Evolutionary conservation across 441 rosid species (phyloP), one percentile per base, ranked within the genome.

Genomic region (Biscutella auriculata): DNA sequence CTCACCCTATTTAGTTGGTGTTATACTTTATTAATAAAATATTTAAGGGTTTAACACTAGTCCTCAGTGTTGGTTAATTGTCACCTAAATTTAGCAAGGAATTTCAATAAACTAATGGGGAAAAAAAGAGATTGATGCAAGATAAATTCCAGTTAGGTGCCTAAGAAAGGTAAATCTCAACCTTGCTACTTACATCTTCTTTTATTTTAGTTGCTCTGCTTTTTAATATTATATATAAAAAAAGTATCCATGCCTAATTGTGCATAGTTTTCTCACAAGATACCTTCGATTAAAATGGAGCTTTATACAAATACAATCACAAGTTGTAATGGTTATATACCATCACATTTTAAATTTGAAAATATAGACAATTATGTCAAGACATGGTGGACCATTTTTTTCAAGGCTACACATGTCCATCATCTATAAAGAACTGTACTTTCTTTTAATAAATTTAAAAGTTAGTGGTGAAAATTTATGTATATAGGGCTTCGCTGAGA

Each of bases 341-440:
- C 8, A 64, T 11, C 41, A 51, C 9, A 36, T 28, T 59, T 43
- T 51, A 58, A 65, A 51, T 51, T 66, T 52, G 41, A 59, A 66
- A 45, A 58, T 58, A 11, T 29, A 66, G 40, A 28, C 65, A 59
- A 58, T 59, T 51, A 58, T 66, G 65, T 44, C 41, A 27, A 66
- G 58, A 59, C 70, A 66, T 59, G 60, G 60, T 58, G 43, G 65
- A 15, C 42, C 60, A 51, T 59, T 52, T 52, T 58, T 51, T 66
- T 26, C 47, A 51, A 28, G 33, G 57, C 70, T 66, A 34, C 47
- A 27, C 50, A 25, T 56, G 34, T 21, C 68, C 23, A 37, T 64
- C 68, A 19, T 55, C 26, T 14, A 19, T 35, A 28, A 45, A 55
- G 46, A 53, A 44, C 16, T 52, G 61, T 63, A 63, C 60, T 54